Evolutionary conservation across 2,329 filamentous ascomycete genomes (phyloP).

Genomic region (Aspergillus ibericus): DNA sequence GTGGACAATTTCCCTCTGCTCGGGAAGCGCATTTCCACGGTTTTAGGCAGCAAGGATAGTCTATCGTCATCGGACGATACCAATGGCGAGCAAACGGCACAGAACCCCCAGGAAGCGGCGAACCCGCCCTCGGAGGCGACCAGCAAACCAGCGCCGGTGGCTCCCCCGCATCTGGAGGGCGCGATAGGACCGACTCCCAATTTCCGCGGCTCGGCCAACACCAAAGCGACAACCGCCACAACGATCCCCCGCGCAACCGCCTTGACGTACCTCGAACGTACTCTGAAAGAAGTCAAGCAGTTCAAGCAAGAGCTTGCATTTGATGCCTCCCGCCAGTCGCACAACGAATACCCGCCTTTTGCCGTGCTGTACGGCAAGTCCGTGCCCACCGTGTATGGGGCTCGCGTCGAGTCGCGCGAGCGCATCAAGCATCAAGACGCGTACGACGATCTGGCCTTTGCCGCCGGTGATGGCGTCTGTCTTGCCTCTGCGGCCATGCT

Average conservation of each 20-base stretch:
- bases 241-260: slow-evolving; percentile 58
- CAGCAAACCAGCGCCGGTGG: not conserved
- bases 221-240: slow-evolving; percentile 29
- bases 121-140: not conserved
- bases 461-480: slow-evolving; percentile 84
- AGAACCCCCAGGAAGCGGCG: not conserved
- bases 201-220: slow-evolving; percentile 24
- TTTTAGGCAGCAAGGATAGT: slow-evolving; percentile 24
- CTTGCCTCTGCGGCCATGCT: slow-evolving; percentile 83
- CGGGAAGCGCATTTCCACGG: slow-evolving; percentile 39
- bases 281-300: slow-evolving; percentile 65
- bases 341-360: slow-evolving; percentile 79
- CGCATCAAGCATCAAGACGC: slow-evolving; percentile 73
- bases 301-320: slow-evolving; percentile 77
- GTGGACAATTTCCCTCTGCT: slow-evolving; percentile 42
- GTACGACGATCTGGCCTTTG: slow-evolving; percentile 85
- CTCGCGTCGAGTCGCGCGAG: slow-evolving; percentile 70
- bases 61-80: slow-evolving; percentile 17
- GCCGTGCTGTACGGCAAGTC: slow-evolving; percentile 84
- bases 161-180: slow-evolving; percentile 31
- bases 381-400: slow-evolving; percentile 80
- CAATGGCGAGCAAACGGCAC: slow-evolving; percentile 12
- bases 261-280: slow-evolving; percentile 70
- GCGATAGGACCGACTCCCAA: slow-evolving; percentile 27
- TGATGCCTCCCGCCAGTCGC: slow-evolving; percentile 55